phyloP scores from a whole-genome alignment of 768 basidiomycete species.

The Rhizopogon vesiculosus region DNA sequence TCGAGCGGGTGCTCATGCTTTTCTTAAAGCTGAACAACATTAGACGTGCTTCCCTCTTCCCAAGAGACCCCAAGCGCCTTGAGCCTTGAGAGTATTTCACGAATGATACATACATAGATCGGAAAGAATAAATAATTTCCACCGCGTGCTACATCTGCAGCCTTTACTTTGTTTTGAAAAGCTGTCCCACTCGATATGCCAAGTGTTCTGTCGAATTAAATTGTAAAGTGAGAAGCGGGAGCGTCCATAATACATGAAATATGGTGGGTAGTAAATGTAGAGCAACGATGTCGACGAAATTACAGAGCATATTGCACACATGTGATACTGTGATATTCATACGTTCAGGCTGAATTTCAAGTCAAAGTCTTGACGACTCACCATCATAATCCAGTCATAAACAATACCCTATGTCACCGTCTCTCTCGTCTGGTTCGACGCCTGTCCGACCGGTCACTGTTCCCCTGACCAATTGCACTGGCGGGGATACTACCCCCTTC shows the following conservation, averaged over 20 bases:
- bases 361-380: constrained; percentile 5
- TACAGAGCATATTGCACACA: constrained; percentile 14
- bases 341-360: constrained; percentile 4
- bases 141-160: background rate
- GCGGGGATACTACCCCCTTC: constrained; percentile 68
- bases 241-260: constrained; percentile 20
- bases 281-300: constrained; percentile 16
- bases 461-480: constrained; percentile 48
- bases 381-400: constrained; percentile 8
- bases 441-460: constrained; percentile 47
- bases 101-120: background rate
- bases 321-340: constrained; percentile 7
- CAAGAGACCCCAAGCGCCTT: constrained; percentile 92
- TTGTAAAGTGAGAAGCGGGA: constrained; percentile 9
- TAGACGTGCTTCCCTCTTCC: constrained; percentile 88
- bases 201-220: constrained; percentile 14
- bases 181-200: background rate
- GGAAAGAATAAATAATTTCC: background rate
- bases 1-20: constrained; percentile 95
- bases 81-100: constrained; percentile 57
- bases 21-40: constrained; percentile 98
- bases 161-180: background rate
- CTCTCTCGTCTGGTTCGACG: constrained; percentile 53
- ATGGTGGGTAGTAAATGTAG: constrained; percentile 14
- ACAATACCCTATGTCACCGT: constrained; percentile 16